Evolutionary conservation across 352 stramenopile species (phyloP), one percentile per base, ranked within the genome.

Genomic region (Pythium pyrilobum): DNA sequence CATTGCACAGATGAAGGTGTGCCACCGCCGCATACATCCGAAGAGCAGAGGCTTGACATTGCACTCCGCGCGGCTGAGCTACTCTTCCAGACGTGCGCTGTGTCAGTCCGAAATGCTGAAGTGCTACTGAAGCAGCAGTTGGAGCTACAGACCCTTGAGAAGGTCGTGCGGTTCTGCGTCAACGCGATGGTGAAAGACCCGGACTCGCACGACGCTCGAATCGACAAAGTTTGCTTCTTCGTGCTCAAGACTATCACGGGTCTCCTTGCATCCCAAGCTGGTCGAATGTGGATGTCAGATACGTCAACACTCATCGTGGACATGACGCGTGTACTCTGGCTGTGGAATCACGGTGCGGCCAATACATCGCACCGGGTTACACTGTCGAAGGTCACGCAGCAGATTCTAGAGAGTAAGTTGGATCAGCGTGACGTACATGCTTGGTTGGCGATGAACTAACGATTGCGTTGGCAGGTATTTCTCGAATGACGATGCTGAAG

Each of bases 191-290:
- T 84, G 16, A 52, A 65, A 10, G 66, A 72, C 29, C 59, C 68
- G 29, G 55, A 66, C 3, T 62, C 56, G 1, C 48, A 66, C n/a
- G 60, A 72, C 24, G 34, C 55, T 3, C 56, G 78, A 33, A 44
- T 84, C 6, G 52, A 77, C 12, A 49, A 79, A 59, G 60, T 86
- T 15, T 85, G 74, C 55, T 77, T 78, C 32, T 83, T 72, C 52
- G 58, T 92, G 20, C 46, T 93, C 7, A 75, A 88, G 56, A 93
- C 82, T 6, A 72, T 91, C 28, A 85, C 82, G 5, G 72, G 71
- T 2, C 55, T 95, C 16, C 40, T 87, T 32, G 73, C 78, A 3
- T 89, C 74, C 7, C 51, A 68, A 15, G 58, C 48, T 20, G 81
- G 81, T 16, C 67, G 75, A n/a, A 54, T 70, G 23, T 93, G 82